A percentile compares a stretch with the other conserved stretches of the same genome.
phyloP scores from a whole-genome alignment of 1,139 yeast genomes.

The Sugiyamaella japonica region DNA sequence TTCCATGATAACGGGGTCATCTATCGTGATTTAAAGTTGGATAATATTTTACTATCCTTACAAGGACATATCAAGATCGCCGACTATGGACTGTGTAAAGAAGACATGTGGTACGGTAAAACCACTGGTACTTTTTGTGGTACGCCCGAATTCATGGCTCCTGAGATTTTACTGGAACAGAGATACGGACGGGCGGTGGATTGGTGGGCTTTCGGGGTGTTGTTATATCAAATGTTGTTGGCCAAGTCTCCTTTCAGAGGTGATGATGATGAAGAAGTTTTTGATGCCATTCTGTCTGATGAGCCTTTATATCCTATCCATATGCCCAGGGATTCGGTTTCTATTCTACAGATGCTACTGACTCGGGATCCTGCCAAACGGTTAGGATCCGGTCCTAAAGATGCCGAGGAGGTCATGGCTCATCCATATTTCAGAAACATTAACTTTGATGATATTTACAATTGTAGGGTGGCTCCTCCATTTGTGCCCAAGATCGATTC shows the following conservation, averaged over 20 bases:
- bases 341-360: slow-evolving; percentile 83
- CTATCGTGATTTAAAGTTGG: slow-evolving; percentile 94
- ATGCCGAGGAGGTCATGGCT: slow-evolving; percentile 91
- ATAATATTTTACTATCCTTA: slow-evolving; percentile 82
- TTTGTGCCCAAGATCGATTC: slow-evolving; percentile 72
- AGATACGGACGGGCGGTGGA: slow-evolving; percentile 92
- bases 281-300: slow-evolving; percentile 95
- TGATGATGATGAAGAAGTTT: slow-evolving; percentile 96
- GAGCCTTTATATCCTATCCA: slow-evolving; percentile 97
- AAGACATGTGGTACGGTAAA: slow-evolving; percentile 87
- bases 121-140: slow-evolving; percentile 98
- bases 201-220: slow-evolving; percentile 99
- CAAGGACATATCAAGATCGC: slow-evolving; percentile 97
- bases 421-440: slow-evolving; percentile 92
- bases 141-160: slow-evolving; percentile 99
- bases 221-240: slow-evolving; percentile 90
- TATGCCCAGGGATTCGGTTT: slow-evolving; percentile 96
- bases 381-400: slow-evolving; percentile 82
- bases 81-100: slow-evolving; percentile 96
- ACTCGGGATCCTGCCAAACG: slow-evolving; percentile 85
- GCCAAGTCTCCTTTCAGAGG: slow-evolving; percentile 98
- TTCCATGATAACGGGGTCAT: slow-evolving; percentile 96
- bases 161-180: slow-evolving; percentile 91
- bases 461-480: slow-evolving; percentile 70
- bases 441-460: slow-evolving; percentile 80